Percentiles rank a stretch among this genome's conserved stretches.
These are phyloP conservation scores for Naumovozyma baii DNA, from an alignment of 805 yeast species.

Conservation along the genomic window DNA sequence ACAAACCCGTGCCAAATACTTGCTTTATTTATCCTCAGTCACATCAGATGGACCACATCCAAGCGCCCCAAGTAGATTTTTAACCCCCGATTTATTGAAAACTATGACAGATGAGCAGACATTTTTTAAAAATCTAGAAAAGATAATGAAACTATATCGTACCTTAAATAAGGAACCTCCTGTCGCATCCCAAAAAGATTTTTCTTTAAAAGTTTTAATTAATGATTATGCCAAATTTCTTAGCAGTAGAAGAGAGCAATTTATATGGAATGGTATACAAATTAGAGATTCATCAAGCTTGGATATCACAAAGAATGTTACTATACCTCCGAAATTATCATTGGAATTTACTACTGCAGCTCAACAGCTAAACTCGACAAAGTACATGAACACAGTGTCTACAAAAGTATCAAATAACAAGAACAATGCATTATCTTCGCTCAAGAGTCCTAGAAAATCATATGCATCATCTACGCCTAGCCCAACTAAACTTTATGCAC, in stretches of 20 bases:
- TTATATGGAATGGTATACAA: conserved; percentile 24
- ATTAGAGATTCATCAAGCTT: conserved; percentile 14
- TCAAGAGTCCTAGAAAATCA: background rate
- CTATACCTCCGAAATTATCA: conserved; percentile 3
- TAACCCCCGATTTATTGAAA: conserved; percentile 19
- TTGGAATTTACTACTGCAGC: conserved; percentile 26
- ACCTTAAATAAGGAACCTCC: conserved; percentile 10
- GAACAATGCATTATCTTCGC: background rate
- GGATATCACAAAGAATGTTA: conserved; percentile 13
- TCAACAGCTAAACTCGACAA: conserved; percentile 11
- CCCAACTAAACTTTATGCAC: conserved; percentile 7
- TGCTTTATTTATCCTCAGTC: conserved; percentile 37
- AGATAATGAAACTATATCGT: conserved; percentile 17
- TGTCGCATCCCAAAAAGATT: conserved; percentile 2
- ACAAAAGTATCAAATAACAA: conserved; percentile 1
- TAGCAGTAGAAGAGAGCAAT: conserved; percentile 19
- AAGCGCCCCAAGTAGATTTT: conserved; percentile 26
- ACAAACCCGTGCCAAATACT: conserved; percentile 64
- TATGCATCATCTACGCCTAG: conserved; percentile 6
- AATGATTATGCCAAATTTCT: conserved; percentile 24
- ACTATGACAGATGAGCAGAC: conserved; percentile 24
- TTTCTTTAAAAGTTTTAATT: conserved; percentile 18
- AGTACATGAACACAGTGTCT: conserved; percentile 1
- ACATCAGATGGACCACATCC: conserved; percentile 13
- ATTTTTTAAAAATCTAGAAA: conserved; percentile 14